phyloP scores from a whole-genome alignment of 2,329 filamentous ascomycete species.

The Cytospora piceicola region DNA sequence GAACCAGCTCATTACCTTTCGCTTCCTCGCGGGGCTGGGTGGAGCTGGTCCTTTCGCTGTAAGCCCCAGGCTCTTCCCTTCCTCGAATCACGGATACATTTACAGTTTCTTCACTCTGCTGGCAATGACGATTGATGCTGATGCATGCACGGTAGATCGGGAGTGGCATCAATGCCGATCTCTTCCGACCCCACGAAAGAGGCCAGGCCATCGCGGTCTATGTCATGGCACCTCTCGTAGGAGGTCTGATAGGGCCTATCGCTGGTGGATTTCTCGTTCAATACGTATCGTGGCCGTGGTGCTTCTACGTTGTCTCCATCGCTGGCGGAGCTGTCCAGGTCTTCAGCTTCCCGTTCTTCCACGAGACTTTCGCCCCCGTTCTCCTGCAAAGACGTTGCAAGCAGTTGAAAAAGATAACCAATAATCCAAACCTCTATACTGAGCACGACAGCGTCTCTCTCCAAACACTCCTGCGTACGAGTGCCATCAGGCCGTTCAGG shows the following conservation, averaged over 20 bases:
- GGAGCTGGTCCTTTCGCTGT: neutral
- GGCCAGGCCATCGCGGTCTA: conserved; percentile 67
- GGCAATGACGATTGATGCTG: neutral
- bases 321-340: conserved; percentile 62
- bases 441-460: conserved; percentile 47
- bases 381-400: conserved; percentile 62
- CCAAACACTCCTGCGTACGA: conserved; percentile 47
- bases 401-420: conserved; percentile 58
- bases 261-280: conserved; percentile 68
- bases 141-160: neutral
- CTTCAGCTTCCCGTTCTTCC: conserved; percentile 60
- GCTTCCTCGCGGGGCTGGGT: neutral
- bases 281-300: conserved; percentile 62
- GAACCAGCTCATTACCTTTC: neutral
- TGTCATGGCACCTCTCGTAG: conserved; percentile 64
- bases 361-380: conserved; percentile 68
- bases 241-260: conserved; percentile 67
- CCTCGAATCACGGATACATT: neutral
- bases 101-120: neutral
- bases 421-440: conserved; percentile 51
- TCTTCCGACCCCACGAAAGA: conserved; percentile 63
- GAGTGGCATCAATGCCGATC: conserved; percentile 34
- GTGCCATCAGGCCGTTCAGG: conserved; percentile 34
- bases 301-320: conserved; percentile 70
- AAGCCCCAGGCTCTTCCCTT: neutral